A percentile compares a stretch with the other conserved stretches of the same genome.
Evolutionary conservation across 139 green algal genomes (phyloP).

Genomic region (Coccomyxa sp.): DNA sequence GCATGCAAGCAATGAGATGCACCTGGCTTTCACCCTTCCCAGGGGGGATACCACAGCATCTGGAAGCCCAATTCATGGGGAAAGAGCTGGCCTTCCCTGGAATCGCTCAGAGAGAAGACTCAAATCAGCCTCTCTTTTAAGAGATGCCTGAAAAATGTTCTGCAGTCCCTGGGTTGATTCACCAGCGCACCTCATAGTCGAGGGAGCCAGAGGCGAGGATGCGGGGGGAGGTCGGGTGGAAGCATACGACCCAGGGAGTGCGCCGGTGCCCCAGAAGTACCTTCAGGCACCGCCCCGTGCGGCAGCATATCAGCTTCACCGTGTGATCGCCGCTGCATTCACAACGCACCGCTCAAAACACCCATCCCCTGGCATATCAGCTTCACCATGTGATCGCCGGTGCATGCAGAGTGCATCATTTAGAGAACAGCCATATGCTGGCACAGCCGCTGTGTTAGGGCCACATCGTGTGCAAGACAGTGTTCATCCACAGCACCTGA

Average conservation of each 20-base stretch:
- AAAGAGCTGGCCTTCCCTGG: too few relatives aligned
- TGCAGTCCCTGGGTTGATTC: too few relatives aligned
- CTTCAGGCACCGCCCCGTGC: conserved; percentile 46
- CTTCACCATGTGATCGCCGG: too few relatives aligned
- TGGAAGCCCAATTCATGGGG: too few relatives aligned
- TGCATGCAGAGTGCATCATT: neutral
- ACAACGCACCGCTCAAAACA: neutral
- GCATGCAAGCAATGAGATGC: too few relatives aligned
- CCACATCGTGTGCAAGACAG: too few relatives aligned
- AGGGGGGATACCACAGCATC: too few relatives aligned
- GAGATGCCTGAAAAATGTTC: too few relatives aligned
- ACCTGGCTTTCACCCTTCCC: too few relatives aligned
- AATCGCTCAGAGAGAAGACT: too few relatives aligned
- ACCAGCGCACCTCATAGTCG: conserved; percentile 58
- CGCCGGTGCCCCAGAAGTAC: conserved; percentile 69
- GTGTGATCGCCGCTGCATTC: conserved; percentile 84
- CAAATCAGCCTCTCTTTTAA: too few relatives aligned
- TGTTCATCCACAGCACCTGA: too few relatives aligned
- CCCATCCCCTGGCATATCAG: neutral
- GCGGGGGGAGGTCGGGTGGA: conserved; percentile 61
- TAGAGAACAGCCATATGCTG: neutral
- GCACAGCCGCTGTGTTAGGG: neutral
- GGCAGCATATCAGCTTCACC: conserved; percentile 76
- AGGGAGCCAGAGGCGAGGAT: conserved; percentile 80
- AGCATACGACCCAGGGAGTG: conserved; percentile 89